Percentiles rank a stretch among this genome's conserved stretches.
phyloP scores from a whole-genome alignment of 2,329 filamentous ascomycete species.

The Fusarium pseudograminearum region DNA sequence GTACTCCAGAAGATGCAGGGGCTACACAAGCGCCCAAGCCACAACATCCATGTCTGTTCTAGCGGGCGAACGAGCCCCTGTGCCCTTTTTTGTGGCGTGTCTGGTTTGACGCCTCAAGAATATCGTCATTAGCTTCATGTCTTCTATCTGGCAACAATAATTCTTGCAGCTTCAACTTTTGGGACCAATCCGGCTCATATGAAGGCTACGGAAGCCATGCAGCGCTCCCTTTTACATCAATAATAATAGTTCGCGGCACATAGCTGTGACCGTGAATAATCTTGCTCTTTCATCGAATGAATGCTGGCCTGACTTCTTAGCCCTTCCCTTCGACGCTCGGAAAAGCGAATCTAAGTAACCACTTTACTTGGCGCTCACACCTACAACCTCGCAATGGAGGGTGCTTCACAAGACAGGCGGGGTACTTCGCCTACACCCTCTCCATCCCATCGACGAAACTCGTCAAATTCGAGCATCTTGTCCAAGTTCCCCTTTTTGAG shows the following conservation, averaged over 20 bases:
- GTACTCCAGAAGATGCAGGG: conserved; percentile 39
- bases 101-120: conserved; percentile 8
- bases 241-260: conserved; percentile 16
- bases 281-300: background rate
- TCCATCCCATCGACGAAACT: conserved; percentile 56
- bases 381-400: conserved; percentile 34
- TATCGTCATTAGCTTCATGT: conserved; percentile 34
- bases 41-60: conserved; percentile 30
- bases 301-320: background rate
- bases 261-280: conserved; percentile 16
- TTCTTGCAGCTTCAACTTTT: conserved; percentile 3
- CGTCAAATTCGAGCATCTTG: conserved; percentile 73
- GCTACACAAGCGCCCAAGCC: conserved; percentile 26
- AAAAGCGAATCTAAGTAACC: conserved; percentile 1
- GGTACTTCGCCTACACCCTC: conserved; percentile 35
- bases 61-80: background rate
- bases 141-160: conserved; percentile 28
- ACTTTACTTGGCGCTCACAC: background rate
- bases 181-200: background rate
- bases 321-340: conserved; percentile 7
- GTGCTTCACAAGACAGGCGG: conserved; percentile 4
- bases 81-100: conserved; percentile 15
- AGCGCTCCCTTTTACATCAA: background rate
- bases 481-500: conserved; percentile 78
- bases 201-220: conserved; percentile 22